Evolutionary conservation across 2,329 filamentous ascomycete species (phyloP), one percentile per base, ranked within the genome.

Genomic region (Paraphoma sp.): DNA sequence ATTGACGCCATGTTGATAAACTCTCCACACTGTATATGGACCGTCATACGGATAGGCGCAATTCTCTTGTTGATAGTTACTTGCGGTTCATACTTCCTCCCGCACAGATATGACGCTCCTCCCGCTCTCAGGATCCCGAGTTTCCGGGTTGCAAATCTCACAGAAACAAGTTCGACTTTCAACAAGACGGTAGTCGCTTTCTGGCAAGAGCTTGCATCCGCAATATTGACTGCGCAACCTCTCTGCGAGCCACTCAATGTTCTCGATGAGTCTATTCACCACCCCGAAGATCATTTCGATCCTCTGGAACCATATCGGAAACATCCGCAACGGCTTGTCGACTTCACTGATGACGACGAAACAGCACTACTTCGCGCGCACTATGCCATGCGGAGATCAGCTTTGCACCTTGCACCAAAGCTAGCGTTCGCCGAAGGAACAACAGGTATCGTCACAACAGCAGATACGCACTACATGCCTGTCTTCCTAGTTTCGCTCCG

Each of bases 391-490:
- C 67, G 60, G 16, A 57, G n/a, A 11, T 53, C 57, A 10, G 62
- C 59, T 3, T 52, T 61, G 31, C 56, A 45, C 5, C 63, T 70
- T 5, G 64, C 56, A 8, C 71, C 73, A 0, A 59, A 65, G n/a
- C 62, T 81, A 16, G 71, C 74, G 3, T 78, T 73, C 65, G 38
- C 79, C 65, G 71, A 77, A 63, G 60, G 70, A 11, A 78, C 78
- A 6, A 75, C 78, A 3, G 83, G 83, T 3, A 75, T 86, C 33
- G 83, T 86, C 40, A 82, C 82, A 18, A 82, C 81, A 2, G 81
- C 81, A 2, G 80, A 81, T 9, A 73, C 77, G 0, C 67, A 72
- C 10, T 82, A 83, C 63, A 75, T 85, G 45, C 81, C 82, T 1
- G 77, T 83, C 8, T 80, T 83, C 47, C 62, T 85, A 16, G 79